These are phyloP conservation scores for Sarocladiaceae sp. DNA, from an alignment of 2,329 filamentous ascomycete genomes.

Conservation along the genomic window DNA sequence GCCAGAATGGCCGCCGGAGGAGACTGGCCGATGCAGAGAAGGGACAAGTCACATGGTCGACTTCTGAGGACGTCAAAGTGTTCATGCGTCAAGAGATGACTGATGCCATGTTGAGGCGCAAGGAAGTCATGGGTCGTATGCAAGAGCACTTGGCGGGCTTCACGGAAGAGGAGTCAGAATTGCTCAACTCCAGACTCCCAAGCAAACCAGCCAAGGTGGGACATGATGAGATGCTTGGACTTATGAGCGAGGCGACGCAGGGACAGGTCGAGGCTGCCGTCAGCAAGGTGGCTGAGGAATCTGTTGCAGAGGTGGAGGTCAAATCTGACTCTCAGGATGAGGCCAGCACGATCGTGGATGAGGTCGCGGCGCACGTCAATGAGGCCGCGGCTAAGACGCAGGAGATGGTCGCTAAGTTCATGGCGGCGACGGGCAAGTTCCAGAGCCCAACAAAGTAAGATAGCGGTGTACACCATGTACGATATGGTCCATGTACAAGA, in stretches of 20 bases:
- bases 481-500: not conserved
- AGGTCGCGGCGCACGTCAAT: slow-evolving; percentile 18
- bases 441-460: not conserved
- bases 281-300: not conserved
- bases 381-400: not conserved
- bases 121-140: slow-evolving; percentile 31
- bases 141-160: slow-evolving; percentile 31
- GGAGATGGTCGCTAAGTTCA: slow-evolving; percentile 3
- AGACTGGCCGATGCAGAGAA: slow-evolving; percentile 58
- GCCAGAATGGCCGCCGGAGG: slow-evolving; percentile 67
- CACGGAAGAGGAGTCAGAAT: slow-evolving; percentile 32
- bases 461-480: not conserved
- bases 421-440: not conserved
- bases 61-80: slow-evolving; percentile 35
- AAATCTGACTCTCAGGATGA: not conserved
- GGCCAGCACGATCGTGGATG: slow-evolving; percentile 15
- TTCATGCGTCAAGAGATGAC: slow-evolving; percentile 32
- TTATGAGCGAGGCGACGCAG: slow-evolving; percentile 20
- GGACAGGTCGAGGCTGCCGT: slow-evolving; percentile 10
- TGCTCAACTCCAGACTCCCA: slow-evolving; percentile 23
- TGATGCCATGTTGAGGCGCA: slow-evolving; percentile 26
- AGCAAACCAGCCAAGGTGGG: slow-evolving; percentile 21
- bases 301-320: too few species aligned
- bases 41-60: slow-evolving; percentile 62
- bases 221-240: slow-evolving; percentile 32